Conservation (phyloP, 2,329 filamentous ascomycete species). For the Huntiella abstrusa region DNA sequence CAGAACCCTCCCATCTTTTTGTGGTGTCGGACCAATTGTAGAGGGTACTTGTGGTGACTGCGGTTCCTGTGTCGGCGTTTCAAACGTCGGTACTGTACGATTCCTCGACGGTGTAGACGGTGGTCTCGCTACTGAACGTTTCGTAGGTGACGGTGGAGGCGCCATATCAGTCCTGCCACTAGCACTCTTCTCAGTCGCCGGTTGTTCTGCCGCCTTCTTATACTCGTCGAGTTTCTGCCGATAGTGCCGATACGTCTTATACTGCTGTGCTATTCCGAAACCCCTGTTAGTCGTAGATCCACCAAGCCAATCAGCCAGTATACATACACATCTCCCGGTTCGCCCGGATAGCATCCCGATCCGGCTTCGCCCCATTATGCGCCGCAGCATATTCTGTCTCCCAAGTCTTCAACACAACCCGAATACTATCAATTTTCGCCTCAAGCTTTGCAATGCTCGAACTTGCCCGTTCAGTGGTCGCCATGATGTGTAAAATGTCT, state of each 20-base stretch:
- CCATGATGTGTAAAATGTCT: slow-evolving; percentile 21
- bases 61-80: slow-evolving; percentile 32
- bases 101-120: too few species aligned
- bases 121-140: slow-evolving; percentile 18
- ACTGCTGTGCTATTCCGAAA: too few species aligned
- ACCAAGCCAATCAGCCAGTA: too few species aligned
- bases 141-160: slow-evolving; percentile 27
- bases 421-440: slow-evolving; percentile 33
- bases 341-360: slow-evolving; percentile 56
- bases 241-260: too few species aligned
- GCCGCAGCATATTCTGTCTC: slow-evolving; percentile 46
- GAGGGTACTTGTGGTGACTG: slow-evolving; percentile 36
- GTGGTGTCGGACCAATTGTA: slow-evolving; percentile 58
- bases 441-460: slow-evolving; percentile 23
- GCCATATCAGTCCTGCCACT: slow-evolving; percentile 16
- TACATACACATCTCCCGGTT: slow-evolving; percentile 49
- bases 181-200: too few species aligned
- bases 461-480: slow-evolving; percentile 21
- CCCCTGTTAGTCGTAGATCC: too few species aligned
- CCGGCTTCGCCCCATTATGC: slow-evolving; percentile 49
- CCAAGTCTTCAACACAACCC: slow-evolving; percentile 55
- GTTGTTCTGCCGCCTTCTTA: too few species aligned
- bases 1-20: slow-evolving; percentile 57
- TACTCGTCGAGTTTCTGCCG: too few species aligned
- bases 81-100: slow-evolving; percentile 22